phyloP scores from a whole-genome alignment of 1,284 basidiomycete species.

The Mycosarcoma maydis region DNA sequence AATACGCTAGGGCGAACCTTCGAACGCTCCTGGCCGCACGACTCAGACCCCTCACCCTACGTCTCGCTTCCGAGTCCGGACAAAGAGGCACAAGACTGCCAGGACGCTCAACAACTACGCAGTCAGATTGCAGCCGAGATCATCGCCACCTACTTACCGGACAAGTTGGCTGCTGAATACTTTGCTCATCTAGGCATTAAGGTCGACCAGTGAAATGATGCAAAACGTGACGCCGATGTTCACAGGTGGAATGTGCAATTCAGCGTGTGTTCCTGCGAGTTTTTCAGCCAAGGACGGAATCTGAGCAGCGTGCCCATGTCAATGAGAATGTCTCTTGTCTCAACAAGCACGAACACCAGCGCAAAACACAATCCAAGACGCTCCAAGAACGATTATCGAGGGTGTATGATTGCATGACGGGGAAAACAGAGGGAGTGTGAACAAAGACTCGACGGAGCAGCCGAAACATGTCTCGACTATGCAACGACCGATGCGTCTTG shows the following conservation, averaged over 20 bases:
- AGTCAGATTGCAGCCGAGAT: conserved; percentile 29
- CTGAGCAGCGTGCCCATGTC: too few relatives aligned
- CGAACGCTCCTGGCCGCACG: conserved; percentile 29
- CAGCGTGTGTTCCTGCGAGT: background rate
- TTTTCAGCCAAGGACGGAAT: too few relatives aligned
- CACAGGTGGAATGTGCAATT: background rate
- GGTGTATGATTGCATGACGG: conserved; percentile 23
- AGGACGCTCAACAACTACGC: conserved; percentile 19
- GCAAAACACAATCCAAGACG: too few relatives aligned
- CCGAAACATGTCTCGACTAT: too few relatives aligned
- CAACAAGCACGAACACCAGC: too few relatives aligned
- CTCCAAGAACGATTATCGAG: conserved; percentile 1
- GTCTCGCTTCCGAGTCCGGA: background rate
- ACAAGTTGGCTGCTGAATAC: conserved; percentile 15
- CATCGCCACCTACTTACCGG: conserved; percentile 25
- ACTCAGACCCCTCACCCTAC: conserved; percentile 25
- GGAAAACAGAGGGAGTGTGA: background rate
- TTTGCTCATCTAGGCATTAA: conserved; percentile 13
- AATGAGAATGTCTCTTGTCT: too few relatives aligned
- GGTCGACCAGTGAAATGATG: background rate
- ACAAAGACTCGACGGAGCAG: too few relatives aligned
- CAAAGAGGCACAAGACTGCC: conserved; percentile 10
- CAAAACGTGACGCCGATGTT: background rate
- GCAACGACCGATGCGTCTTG: too few relatives aligned
- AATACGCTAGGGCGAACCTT: conserved; percentile 35